These are phyloP conservation scores for Hypoxylon sp. DNA, from an alignment of 2,329 filamentous ascomycete genomes.

Conservation along the genomic window DNA sequence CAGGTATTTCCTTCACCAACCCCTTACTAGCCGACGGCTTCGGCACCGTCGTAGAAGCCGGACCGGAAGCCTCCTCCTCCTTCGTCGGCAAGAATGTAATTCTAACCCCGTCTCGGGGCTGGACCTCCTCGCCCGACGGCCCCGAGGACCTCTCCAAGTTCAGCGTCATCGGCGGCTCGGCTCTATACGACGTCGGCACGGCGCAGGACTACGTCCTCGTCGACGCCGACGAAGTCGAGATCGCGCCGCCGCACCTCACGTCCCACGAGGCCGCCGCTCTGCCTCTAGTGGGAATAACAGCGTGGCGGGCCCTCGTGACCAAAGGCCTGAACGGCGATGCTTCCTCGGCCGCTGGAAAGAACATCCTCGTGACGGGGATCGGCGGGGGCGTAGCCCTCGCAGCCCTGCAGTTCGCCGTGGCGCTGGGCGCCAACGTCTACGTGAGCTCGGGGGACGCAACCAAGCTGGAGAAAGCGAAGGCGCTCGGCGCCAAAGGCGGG, in stretches of 20 bases:
- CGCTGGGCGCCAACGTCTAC: constrained; percentile 81
- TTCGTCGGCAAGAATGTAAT: constrained; percentile 77
- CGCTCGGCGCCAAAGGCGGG: constrained; percentile 84
- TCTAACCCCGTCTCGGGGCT: constrained; percentile 83
- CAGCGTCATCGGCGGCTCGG: constrained; percentile 78
- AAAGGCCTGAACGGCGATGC: constrained; percentile 78
- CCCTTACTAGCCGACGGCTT: constrained; percentile 88
- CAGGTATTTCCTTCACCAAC: constrained; percentile 82
- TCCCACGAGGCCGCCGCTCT: constrained; percentile 85
- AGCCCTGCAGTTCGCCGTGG: constrained; percentile 83
- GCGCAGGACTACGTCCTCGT: constrained; percentile 81
- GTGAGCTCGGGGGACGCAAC: constrained; percentile 82
- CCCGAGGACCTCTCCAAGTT: constrained; percentile 77
- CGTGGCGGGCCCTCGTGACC: constrained; percentile 85
- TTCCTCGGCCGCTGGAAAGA: constrained; percentile 74
- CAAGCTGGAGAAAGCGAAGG: constrained; percentile 81
- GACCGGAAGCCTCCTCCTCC: constrained; percentile 61
- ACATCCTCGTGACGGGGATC: constrained; percentile 90
- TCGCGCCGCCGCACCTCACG: constrained; percentile 79
- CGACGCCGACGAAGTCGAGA: constrained; percentile 80
- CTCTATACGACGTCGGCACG: constrained; percentile 76
- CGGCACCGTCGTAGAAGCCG: constrained; percentile 78
- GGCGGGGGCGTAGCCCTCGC: constrained; percentile 92
- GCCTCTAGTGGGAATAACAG: constrained; percentile 88
- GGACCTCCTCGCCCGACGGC: constrained; percentile 78